Evolutionary conservation across 441 rosid genomes (phyloP).

Genomic region (Croton setiger): DNA sequence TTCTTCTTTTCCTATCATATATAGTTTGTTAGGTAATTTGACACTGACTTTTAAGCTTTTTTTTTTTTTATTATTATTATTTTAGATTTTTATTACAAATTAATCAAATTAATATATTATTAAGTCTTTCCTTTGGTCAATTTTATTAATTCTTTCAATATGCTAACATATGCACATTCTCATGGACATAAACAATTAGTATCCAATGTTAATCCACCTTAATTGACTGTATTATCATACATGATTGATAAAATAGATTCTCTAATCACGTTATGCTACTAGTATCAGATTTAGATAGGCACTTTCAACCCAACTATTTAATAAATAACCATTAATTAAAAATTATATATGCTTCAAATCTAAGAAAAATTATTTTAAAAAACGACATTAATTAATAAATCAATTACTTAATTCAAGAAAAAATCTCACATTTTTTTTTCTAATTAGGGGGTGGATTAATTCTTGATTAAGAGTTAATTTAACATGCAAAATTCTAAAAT

Average conservation of each 20-base stretch:
- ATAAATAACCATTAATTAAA: neutral
- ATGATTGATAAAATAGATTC: neutral
- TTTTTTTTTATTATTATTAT: neutral
- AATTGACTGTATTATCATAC: slow-evolving; percentile 10
- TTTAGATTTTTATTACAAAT: neutral
- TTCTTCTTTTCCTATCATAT: slow-evolving; percentile 6
- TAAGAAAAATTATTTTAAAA: neutral
- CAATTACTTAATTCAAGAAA: too few relatives aligned
- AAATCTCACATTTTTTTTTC: neutral
- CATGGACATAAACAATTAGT: neutral
- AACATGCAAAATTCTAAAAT: neutral
- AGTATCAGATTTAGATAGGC: slow-evolving; percentile 2
- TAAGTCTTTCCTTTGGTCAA: neutral
- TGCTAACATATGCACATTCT: neutral
- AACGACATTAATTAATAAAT: neutral
- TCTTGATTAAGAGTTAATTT: neutral
- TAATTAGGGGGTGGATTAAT: neutral
- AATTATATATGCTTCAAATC: neutral
- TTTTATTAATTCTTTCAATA: neutral
- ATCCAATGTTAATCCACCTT: neutral
- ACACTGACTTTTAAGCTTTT: slow-evolving; percentile 12
- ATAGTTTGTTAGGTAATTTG: slow-evolving; percentile 24
- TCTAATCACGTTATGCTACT: neutral
- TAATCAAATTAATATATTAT: neutral
- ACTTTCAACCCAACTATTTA: neutral